Conservation (phyloP, 352 stramenopile genomes). For the Blastocystis hominis region DNA sequence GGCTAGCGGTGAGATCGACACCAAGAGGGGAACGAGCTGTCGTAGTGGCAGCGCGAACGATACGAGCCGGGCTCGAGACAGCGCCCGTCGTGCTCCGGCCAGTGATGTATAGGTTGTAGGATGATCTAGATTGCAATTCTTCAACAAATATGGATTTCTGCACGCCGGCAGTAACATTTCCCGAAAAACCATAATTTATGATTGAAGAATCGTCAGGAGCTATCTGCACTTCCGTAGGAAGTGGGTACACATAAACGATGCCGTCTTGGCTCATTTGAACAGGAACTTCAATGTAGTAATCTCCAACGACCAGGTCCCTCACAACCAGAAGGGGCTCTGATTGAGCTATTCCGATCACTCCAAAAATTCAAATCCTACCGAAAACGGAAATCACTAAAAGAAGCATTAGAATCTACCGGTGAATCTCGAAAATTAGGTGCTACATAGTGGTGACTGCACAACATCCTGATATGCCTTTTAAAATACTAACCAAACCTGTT, state of each 20-base stretch:
- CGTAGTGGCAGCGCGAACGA: constrained; percentile 5
- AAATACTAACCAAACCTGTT: too few relatives aligned
- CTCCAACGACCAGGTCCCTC: not conserved
- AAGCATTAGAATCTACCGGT: constrained; percentile 35
- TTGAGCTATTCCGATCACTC: not conserved
- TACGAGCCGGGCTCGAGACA: constrained; percentile 4
- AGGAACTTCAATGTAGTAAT: constrained; percentile 45
- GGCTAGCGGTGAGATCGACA: not conserved
- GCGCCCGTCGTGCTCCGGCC: not conserved
- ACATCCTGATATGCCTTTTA: not conserved
- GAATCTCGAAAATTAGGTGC: not conserved
- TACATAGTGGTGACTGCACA: not conserved
- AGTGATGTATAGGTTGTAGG: constrained; percentile 23
- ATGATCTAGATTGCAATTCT: not conserved
- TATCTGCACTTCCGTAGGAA: constrained; percentile 16
- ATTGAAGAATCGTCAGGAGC: constrained; percentile 47
- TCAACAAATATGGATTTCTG: not conserved
- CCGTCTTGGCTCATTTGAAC: constrained; percentile 8
- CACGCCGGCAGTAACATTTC: constrained; percentile 15
- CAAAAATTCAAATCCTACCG: not conserved
- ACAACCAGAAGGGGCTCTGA: constrained; percentile 20
- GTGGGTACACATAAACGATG: constrained; percentile 31
- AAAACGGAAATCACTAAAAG: constrained; percentile 53
- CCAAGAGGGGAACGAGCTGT: not conserved
- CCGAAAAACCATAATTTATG: constrained; percentile 10